These are phyloP conservation scores for Vigna unguiculata DNA, from an alignment of 306 rosid species.

Conservation along the genomic window DNA sequence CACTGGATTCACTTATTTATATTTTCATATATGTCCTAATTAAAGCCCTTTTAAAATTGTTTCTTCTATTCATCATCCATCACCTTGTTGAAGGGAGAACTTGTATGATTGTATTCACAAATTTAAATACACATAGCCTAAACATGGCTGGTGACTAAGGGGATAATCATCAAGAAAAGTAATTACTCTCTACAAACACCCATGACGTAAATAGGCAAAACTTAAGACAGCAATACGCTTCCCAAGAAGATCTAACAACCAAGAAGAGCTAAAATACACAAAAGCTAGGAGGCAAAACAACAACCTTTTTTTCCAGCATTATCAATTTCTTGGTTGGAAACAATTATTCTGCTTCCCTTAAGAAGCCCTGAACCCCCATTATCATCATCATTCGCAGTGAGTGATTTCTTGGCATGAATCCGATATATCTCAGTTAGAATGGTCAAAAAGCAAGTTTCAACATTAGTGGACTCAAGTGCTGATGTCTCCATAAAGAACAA, in stretches of 20 bases:
- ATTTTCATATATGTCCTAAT: background rate
- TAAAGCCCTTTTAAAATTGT: background rate
- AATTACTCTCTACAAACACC: slow-evolving; percentile 39
- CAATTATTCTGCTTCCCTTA: slow-evolving; percentile 73
- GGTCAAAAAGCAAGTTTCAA: slow-evolving; percentile 82
- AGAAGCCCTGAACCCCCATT: slow-evolving; percentile 57
- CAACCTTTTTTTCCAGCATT: slow-evolving; percentile 53
- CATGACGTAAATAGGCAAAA: slow-evolving; percentile 18
- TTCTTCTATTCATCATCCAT: slow-evolving; percentile 7
- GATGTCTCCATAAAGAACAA: slow-evolving; percentile 96
- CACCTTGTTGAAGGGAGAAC: slow-evolving; percentile 31
- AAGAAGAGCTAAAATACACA: slow-evolving; percentile 20
- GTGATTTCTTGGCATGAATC: slow-evolving; percentile 72
- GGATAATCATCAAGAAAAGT: slow-evolving; percentile 21
- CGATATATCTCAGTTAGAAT: slow-evolving; percentile 77
- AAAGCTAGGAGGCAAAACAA: slow-evolving; percentile 61
- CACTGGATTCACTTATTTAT: background rate
- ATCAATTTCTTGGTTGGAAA: slow-evolving; percentile 59
- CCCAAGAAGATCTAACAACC: slow-evolving; percentile 5
- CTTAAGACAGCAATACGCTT: slow-evolving; percentile 28
- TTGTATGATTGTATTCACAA: slow-evolving; percentile 56
- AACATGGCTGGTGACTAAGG: slow-evolving; percentile 29
- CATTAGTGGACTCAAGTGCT: slow-evolving; percentile 89
- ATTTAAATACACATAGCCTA: slow-evolving; percentile 41
- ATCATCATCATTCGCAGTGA: slow-evolving; percentile 54